phyloP scores from a whole-genome alignment of 2,329 filamentous ascomycete genomes.

The Mollisia scopiformis region DNA sequence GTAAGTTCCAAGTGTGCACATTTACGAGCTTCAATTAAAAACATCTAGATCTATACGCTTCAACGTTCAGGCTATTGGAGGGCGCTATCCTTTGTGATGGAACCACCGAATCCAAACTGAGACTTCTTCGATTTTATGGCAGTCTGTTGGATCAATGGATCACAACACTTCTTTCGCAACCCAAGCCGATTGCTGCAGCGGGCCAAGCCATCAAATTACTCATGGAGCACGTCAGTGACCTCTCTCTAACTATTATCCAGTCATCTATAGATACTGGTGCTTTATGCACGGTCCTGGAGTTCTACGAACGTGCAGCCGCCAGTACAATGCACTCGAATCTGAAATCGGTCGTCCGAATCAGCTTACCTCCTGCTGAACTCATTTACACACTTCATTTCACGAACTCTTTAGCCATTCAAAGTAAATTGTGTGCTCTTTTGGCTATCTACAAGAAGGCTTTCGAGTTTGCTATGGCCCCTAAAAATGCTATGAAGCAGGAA shows the following conservation, averaged over 20 bases:
- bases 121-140: constrained; percentile 70
- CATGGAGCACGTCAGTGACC: constrained; percentile 53
- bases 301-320: constrained; percentile 65
- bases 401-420: constrained; percentile 62
- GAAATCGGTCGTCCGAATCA: constrained; percentile 62
- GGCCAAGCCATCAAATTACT: constrained; percentile 43
- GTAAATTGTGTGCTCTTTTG: constrained; percentile 70
- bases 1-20: constrained; percentile 43
- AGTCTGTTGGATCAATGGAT: constrained; percentile 65
- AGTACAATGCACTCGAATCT: constrained; percentile 56
- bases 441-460: constrained; percentile 76
- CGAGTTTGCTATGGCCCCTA: constrained; percentile 60
- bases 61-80: constrained; percentile 57
- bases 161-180: constrained; percentile 45
- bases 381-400: constrained; percentile 75
- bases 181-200: constrained; percentile 22
- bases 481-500: constrained; percentile 37
- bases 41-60: constrained; percentile 50
- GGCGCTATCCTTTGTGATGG: constrained; percentile 49
- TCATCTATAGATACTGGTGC: constrained; percentile 46
- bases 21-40: constrained; percentile 8
- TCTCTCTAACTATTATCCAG: constrained; percentile 64
- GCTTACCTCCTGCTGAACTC: constrained; percentile 67
- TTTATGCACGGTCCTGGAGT: constrained; percentile 65
- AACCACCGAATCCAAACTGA: constrained; percentile 54